A percentile compares a stretch with the other conserved stretches of the same genome.
These are phyloP conservation scores for Misopates orontium DNA, from an alignment of 257 asterid genomes.

Conservation along the genomic window DNA sequence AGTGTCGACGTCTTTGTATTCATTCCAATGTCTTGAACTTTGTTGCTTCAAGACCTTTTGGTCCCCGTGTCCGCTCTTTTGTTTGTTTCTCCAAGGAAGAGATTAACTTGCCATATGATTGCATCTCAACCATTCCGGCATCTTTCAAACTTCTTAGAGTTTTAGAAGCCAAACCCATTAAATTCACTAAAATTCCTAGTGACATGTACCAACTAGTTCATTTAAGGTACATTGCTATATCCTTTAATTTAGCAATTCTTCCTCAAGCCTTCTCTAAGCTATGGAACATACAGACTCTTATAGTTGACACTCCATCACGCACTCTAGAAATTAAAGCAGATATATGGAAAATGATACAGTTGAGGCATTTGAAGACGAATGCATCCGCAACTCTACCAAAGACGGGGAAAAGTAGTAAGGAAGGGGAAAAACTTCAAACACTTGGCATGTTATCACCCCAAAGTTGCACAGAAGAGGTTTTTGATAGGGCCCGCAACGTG, in stretches of 20 bases:
- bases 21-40: slow-evolving; percentile 35
- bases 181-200: slow-evolving; percentile 28
- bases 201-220: slow-evolving; percentile 34
- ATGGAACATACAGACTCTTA: slow-evolving; percentile 52
- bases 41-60: slow-evolving; percentile 23
- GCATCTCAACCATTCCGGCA: slow-evolving; percentile 28
- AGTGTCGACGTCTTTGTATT: slow-evolving; percentile 40
- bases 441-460: slow-evolving; percentile 51
- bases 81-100: slow-evolving; percentile 33
- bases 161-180: slow-evolving; percentile 37
- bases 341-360: slow-evolving; percentile 45
- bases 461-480: slow-evolving; percentile 44
- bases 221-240: slow-evolving; percentile 41
- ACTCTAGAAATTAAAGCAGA: slow-evolving; percentile 41
- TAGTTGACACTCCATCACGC: slow-evolving; percentile 40
- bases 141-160: slow-evolving; percentile 48
- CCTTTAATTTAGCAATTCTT: slow-evolving; percentile 31
- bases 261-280: slow-evolving; percentile 42
- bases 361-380: slow-evolving; percentile 48
- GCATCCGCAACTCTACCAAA: slow-evolving; percentile 40
- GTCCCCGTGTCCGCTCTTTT: slow-evolving; percentile 43
- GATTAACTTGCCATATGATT: slow-evolving; percentile 21
- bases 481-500: slow-evolving; percentile 43
- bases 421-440: slow-evolving; percentile 41
- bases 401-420: slow-evolving; percentile 20